Evolutionary conservation across 352 stramenopile species (phyloP), one percentile per base, ranked within the genome.

Genomic region (Globisporangium okanoganense): DNA sequence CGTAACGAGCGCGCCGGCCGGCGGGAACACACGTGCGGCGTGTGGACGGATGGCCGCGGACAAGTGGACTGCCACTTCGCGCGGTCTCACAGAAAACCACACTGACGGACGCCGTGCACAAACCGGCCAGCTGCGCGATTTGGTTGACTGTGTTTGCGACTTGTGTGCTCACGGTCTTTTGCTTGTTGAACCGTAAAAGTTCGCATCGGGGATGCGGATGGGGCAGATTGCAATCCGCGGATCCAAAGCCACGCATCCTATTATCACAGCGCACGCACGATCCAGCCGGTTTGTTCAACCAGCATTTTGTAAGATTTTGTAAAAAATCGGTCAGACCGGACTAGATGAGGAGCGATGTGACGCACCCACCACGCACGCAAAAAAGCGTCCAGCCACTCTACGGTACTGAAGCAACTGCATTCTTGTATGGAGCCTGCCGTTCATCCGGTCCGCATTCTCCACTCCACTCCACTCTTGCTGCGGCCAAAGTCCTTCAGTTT

Each of bases 51-150:
- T 20, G 54, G 33, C 38, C 10, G 33, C 22, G 18, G 5, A 29
- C 31, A 41, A 48, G 36, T 35, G 33, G 52, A 49, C 52, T 58
- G 52, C 52, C 52, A 58, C 52, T 58, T 45, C 36, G 33, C 35
- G 27, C 33, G 22, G 51, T 47, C 33, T 27, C 33, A 10, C 13
- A 33, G 12, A 47, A 45, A 58, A 47, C 33, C 24, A 49, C 22
- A 38, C 53, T 59, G 53, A 41, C 53, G 53, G n/a, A 20, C 27
- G 53, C 38, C 38, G 53, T 59, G 53, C 35, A 58, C 52, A 48
- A n/a, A 58, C 40, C 49, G 49, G 49, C 27, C 45, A 52, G 4
- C 18, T 13, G 45, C 9, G 24, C 22, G 31, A 27, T 55, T 55
- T 40, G 27, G 20, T 40, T 33, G 31, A 31, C 27, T 7, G 25